phyloP scores from a whole-genome alignment of 148 eudicot species.

The Heliosperma pusillum region DNA sequence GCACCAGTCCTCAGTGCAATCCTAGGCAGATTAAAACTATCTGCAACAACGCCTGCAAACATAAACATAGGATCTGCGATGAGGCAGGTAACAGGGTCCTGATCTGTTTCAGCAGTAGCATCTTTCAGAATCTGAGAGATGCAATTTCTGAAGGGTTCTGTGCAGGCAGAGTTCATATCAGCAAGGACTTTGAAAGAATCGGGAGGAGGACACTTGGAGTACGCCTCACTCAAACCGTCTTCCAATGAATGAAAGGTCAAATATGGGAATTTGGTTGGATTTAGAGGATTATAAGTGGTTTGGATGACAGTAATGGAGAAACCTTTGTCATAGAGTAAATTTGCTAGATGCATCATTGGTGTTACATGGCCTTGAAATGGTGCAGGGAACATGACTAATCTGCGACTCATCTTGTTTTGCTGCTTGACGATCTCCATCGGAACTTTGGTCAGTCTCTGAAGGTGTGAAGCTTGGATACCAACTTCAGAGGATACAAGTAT shows the following conservation, averaged over 20 bases:
- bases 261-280: constrained; percentile 35
- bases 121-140: constrained; percentile 16
- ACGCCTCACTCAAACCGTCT: constrained; percentile 11
- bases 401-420: constrained; percentile 3
- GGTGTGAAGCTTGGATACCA: not conserved
- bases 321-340: constrained; percentile 33
- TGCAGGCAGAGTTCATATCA: constrained; percentile 14
- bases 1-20: constrained; percentile 29
- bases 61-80: constrained; percentile 31
- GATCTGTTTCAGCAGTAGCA: not conserved
- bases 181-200: constrained; percentile 4
- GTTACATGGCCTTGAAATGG: constrained; percentile 44
- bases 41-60: constrained; percentile 20
- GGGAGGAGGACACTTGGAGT: constrained; percentile 1
- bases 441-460: not conserved
- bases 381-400: constrained; percentile 31
- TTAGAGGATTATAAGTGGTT: constrained; percentile 24
- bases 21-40: constrained; percentile 29
- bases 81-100: constrained; percentile 28
- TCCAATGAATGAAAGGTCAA: constrained; percentile 31
- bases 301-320: constrained; percentile 39
- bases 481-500: too few relatives aligned
- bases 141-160: constrained; percentile 27
- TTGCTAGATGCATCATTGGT: constrained; percentile 45
- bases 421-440: constrained; percentile 3